Conservation (phyloP, 768 basidiomycete genomes). For the Omphalotus guepiniiformis region DNA sequence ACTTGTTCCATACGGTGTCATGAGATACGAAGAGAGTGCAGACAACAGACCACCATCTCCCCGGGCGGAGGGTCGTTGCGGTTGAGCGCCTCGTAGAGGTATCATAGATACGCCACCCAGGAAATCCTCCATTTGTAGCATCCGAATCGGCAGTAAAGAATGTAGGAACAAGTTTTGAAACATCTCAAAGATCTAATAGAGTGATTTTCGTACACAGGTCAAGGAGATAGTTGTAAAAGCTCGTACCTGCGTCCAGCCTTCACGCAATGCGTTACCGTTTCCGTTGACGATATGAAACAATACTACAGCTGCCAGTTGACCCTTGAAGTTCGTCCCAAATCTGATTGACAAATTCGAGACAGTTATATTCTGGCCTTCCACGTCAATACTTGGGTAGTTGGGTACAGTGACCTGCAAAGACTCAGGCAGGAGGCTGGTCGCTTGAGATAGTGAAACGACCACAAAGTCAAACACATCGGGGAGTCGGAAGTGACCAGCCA, state of each 20-base stretch:
- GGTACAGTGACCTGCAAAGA: slow-evolving; percentile 65
- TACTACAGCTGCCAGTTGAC: slow-evolving; percentile 94
- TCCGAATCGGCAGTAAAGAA: slow-evolving; percentile 81
- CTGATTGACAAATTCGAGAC: slow-evolving; percentile 89
- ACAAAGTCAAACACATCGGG: slow-evolving; percentile 98
- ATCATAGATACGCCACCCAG: slow-evolving; percentile 92
- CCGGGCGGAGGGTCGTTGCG: slow-evolving; percentile 56
- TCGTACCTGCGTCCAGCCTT: slow-evolving; percentile 88
- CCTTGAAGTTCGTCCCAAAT: slow-evolving; percentile 93
- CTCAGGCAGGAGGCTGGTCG: slow-evolving; percentile 82
- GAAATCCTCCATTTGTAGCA: slow-evolving; percentile 99
- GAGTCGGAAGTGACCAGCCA: slow-evolving; percentile 83
- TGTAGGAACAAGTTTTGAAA: slow-evolving; percentile 95
- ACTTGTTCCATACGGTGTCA: slow-evolving; percentile 85
- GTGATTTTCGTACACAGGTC: slow-evolving; percentile 3
- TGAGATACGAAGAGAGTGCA: slow-evolving; percentile 89
- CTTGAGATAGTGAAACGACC: slow-evolving; percentile 87
- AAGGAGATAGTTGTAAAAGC: neutral
- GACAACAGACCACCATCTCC: slow-evolving; percentile 91
- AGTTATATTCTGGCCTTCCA: slow-evolving; percentile 85
- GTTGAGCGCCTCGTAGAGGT: slow-evolving; percentile 75
- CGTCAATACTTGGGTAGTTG: slow-evolving; percentile 84
- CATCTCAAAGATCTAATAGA: slow-evolving; percentile 89
- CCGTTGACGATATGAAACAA: slow-evolving; percentile 97
- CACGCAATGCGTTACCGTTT: slow-evolving; percentile 88